Conservation (phyloP, 2,329 filamentous ascomycete genomes). For the Cytospora chrysosperma region DNA sequence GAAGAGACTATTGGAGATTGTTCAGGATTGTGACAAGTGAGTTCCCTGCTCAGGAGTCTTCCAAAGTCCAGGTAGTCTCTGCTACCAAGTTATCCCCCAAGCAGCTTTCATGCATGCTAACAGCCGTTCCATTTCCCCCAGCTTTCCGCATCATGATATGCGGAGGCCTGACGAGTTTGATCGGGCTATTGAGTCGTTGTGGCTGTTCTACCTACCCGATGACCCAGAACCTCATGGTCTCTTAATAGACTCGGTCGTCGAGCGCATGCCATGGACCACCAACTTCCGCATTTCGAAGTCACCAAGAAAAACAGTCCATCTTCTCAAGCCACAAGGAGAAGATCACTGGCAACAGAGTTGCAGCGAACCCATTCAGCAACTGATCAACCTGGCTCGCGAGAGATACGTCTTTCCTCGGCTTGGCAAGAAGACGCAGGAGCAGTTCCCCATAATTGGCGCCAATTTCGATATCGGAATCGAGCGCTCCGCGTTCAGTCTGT, state of each 20-base stretch:
- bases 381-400: constrained; percentile 34
- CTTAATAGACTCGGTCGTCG: constrained; percentile 29
- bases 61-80: no score
- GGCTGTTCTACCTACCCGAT: constrained; percentile 26
- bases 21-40: constrained; percentile 1
- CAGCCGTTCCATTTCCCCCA: background rate
- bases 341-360: constrained; percentile 17
- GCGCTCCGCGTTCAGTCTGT: constrained; percentile 60
- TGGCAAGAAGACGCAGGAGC: constrained; percentile 39
- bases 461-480: constrained; percentile 45
- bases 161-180: background rate
- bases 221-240: constrained; percentile 32
- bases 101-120: no score
- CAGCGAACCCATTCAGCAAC: constrained; percentile 37
- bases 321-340: constrained; percentile 28
- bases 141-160: background rate
- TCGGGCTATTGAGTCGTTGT: constrained; percentile 1
- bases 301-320: constrained; percentile 32
- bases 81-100: no score
- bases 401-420: constrained; percentile 35
- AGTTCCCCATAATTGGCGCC: constrained; percentile 42
- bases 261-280: constrained; percentile 37
- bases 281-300: constrained; percentile 38
- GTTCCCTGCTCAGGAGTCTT: no score
- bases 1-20: background rate